Base-by-base conservation (phyloP, 2,329 filamentous ascomycete genomes). In the Fusarium zealandicum region DNA sequence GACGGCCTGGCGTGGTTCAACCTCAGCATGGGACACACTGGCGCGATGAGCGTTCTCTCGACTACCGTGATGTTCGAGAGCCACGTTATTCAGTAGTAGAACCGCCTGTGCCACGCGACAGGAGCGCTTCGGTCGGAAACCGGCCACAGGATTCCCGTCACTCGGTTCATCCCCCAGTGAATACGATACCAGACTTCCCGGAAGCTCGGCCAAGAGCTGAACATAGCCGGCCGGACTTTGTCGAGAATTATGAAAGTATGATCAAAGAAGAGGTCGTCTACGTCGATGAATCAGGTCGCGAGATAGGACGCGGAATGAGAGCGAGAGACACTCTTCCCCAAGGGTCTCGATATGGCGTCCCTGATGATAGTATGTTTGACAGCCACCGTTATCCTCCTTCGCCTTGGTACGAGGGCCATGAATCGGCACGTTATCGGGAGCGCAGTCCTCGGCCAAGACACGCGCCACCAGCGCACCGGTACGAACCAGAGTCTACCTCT, bases 201-300 rank as follows among this genome's bases (percentile, higher is more conserved):
- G 59, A 59, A 22, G 45, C 33, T 37, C 18, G 37, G n/a, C 31
- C 10, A 3, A 39, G 37, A 16, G 53, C 44, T 12, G 27, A 41
- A 17, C 31, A 45, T 27, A 33, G 51, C 18, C 32, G 42, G 10
- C 36, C 38, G 7, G 11, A 37, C 32, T 18, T 43, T 20, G 31
- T 43, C 5, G 52, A 54, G 39, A 42, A 53, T n/a, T 49, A 46
- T 12, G 51, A 49, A 6, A 31, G 38, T 32, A 31, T 36, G 16
- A 44, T 46, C 6, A 47, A 62, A 17, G 65, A 68, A 40, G 66
- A 68, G 35, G 56, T 68, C 25, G 51, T 68, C 28, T 68, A 68
- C 14, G 62, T 68, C 18, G 65, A 68, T 20, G 48, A 61, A 33
- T 58, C 57, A 18, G 66, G 66, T 9, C 64, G 57, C 14, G 65